Base-by-base conservation (phyloP, 192 early-diverging fungal genomes). In the Spinellus fusiger region DNA sequence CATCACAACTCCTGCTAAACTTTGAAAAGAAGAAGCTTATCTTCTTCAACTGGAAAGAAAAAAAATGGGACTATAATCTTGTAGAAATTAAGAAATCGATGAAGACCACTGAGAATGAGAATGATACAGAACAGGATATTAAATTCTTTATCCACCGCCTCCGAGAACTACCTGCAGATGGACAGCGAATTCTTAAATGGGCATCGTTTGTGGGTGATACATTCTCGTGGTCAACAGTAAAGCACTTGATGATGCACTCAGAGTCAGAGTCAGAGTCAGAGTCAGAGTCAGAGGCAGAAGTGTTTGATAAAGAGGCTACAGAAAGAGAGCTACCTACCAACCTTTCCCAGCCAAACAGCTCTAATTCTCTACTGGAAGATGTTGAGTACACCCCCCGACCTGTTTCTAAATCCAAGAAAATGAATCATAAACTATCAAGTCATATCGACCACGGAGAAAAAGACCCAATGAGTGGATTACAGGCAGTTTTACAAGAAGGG, bases 11-110 rank as follows among this genome's bases (percentile, higher is more conserved):
- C 7, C 40, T 70, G 10, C 32, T 44, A 10, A 49, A 62, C 1
- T 49, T 64, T 49, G 58, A 59, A 22, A 70, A 65, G 50, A 64
- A 70, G 50, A 59, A 64, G 9, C 40, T 70, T 6, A 70, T 70
- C 15, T 70, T 65, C 29, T 70, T 70, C 46, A 49, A 70, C 46
- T 70, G 69, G 69, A 55, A 64, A n/a, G 57, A 59, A 34, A 70
- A 70, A 3, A 40, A 65, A 51, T 70, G 69, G 69, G 69, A 63
- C 16, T 70, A 60, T 26, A 62, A 70, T 35, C 8, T 64, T 4
- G 34, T 20, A 23, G 61, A 50, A n/a, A 65, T 70, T 12, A 49
- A 70, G 26, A 48, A 59, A 16, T 49, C 55, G 16, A 55, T 70
- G 7, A 49, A 37, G 3, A 25, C 61, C 12, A 46, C 27, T 56